Conservation (phyloP, 441 rosid species). For the Dalechampia spathulata region DNA sequence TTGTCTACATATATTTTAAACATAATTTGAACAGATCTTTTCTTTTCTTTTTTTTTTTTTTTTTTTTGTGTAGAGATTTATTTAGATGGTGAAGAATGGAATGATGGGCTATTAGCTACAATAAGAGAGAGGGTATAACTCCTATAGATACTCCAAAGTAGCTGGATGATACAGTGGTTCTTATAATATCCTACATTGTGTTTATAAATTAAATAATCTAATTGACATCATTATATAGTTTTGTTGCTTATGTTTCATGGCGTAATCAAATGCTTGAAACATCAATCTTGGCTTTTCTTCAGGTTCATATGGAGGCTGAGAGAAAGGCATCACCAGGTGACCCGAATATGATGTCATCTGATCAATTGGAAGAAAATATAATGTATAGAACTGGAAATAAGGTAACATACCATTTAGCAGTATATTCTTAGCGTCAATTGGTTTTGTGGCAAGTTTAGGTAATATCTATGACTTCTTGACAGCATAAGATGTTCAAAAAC, state of each 20-base stretch:
- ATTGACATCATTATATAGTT: neutral
- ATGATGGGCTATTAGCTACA: constrained; percentile 89
- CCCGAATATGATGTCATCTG: constrained; percentile 27
- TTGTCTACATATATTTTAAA: neutral
- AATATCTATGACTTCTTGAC: constrained; percentile 1
- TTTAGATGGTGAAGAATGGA: constrained; percentile 89
- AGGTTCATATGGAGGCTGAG: constrained; percentile 98
- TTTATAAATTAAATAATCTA: neutral
- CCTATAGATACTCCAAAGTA: constrained; percentile 6
- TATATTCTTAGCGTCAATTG: neutral
- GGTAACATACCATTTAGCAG: constrained; percentile 30
- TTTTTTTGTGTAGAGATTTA: constrained; percentile 44
- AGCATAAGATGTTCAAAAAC: too few species aligned
- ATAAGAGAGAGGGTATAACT: constrained; percentile 81
- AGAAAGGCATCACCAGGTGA: constrained; percentile 62
- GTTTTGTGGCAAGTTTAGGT: too few species aligned
- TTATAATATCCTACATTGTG: neutral
- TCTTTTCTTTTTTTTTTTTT: too few species aligned
- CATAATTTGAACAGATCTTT: neutral
- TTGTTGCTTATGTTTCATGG: neutral
- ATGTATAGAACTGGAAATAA: constrained; percentile 72
- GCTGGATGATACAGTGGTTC: constrained; percentile 8
- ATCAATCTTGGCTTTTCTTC: constrained; percentile 9
- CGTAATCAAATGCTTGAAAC: constrained; percentile 5
- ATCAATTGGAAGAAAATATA: constrained; percentile 52